phyloP scores from a whole-genome alignment of 495 filamentous ascomycete species.

The Aspergillus haitiensis region DNA sequence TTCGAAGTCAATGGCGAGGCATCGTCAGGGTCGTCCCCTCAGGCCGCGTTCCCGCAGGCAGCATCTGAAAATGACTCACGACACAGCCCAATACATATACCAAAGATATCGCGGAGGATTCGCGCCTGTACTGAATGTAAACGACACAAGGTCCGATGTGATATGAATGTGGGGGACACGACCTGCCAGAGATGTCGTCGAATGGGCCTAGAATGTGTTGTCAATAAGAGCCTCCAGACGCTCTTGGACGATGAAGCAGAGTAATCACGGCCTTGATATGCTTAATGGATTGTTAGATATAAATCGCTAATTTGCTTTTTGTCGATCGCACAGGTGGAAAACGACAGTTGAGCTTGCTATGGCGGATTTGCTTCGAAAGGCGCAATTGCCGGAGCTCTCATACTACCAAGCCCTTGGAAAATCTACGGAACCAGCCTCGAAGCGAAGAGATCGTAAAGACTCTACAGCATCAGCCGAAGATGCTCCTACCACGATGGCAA shows the following conservation, averaged over 20 bases:
- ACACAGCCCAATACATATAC: constrained; percentile 37
- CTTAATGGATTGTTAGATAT: not conserved
- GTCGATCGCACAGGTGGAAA: constrained; percentile 41
- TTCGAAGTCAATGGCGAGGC: constrained; percentile 47
- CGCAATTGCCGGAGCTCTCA: constrained; percentile 47
- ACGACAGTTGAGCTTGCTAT: constrained; percentile 48
- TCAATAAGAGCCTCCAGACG: constrained; percentile 58
- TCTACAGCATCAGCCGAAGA: constrained; percentile 46
- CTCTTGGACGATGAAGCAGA: constrained; percentile 53
- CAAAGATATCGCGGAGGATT: constrained; percentile 58
- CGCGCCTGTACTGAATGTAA: constrained; percentile 57
- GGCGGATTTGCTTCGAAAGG: constrained; percentile 47
- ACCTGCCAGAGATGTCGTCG: constrained; percentile 51
- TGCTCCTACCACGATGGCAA: constrained; percentile 14
- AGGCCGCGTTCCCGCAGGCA: constrained; percentile 25
- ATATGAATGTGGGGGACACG: constrained; percentile 49
- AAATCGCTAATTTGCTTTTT: constrained; percentile 10
- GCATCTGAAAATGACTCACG: constrained; percentile 37
- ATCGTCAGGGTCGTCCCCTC: constrained; percentile 41
- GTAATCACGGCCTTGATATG: constrained; percentile 28
- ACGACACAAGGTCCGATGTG: constrained; percentile 54
- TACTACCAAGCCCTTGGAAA: constrained; percentile 45
- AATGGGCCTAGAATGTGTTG: constrained; percentile 52
- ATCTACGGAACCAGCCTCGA: constrained; percentile 37
- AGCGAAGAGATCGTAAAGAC: constrained; percentile 39